phyloP scores from a whole-genome alignment of 495 filamentous ascomycete species.

The Saxispiralis lemnorum region DNA sequence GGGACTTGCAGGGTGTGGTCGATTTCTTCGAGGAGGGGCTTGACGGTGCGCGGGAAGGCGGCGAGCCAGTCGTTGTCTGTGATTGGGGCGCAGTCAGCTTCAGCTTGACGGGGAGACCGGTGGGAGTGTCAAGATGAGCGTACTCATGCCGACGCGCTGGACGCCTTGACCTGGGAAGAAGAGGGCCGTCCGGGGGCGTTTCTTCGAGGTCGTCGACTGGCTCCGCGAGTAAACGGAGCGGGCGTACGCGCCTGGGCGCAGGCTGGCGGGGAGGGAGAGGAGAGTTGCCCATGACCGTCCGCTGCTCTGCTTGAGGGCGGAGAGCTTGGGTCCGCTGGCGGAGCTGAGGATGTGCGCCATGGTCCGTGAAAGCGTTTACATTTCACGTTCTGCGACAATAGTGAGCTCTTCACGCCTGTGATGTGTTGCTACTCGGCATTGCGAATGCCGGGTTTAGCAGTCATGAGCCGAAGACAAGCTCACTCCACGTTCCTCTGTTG shows the following conservation, averaged over 20 bases:
- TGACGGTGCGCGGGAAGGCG: conserved; percentile 59
- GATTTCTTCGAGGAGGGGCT: conserved; percentile 61
- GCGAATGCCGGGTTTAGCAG: no score
- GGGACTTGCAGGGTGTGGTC: conserved; percentile 51
- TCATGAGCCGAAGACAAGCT: no score
- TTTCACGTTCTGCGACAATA: no score
- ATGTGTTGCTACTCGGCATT: no score
- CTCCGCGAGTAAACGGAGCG: background rate
- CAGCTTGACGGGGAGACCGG: no score
- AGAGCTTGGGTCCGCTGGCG: no score
- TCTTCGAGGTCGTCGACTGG: conserved; percentile 7
- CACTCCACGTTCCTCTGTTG: no score
- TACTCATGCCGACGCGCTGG: conserved; percentile 79
- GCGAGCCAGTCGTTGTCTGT: conserved; percentile 48
- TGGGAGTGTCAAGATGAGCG: background rate
- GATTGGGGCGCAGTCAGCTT: background rate
- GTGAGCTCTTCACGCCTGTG: no score
- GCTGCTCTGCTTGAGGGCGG: no score
- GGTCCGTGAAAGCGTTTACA: no score
- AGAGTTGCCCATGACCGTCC: background rate
- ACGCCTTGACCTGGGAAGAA: conserved; percentile 40
- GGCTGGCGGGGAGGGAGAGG: conserved; percentile 5
- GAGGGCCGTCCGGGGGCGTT: conserved; percentile 24
- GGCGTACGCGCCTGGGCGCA: conserved; percentile 6
- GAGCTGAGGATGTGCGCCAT: no score